phyloP scores from a whole-genome alignment of 495 filamentous ascomycete species.

The Lophiostoma macrostomum region DNA sequence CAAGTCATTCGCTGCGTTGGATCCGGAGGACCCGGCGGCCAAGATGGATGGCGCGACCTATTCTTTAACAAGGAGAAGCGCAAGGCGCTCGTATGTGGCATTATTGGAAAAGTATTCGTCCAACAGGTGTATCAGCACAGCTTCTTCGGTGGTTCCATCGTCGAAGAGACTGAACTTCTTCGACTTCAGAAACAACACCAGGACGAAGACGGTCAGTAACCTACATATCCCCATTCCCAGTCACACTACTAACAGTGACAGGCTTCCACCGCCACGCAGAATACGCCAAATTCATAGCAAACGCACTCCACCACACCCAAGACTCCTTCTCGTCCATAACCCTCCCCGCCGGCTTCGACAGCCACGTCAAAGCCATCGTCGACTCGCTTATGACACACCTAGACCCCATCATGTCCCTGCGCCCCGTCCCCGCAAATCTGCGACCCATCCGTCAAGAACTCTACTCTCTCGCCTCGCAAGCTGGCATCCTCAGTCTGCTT shows the following conservation, averaged over 20 bases:
- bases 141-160: slow-evolving; percentile 18
- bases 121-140: slow-evolving; percentile 22
- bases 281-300: slow-evolving; percentile 3
- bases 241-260: background rate
- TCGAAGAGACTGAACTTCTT: background rate
- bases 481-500: slow-evolving; percentile 14
- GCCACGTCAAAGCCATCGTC: slow-evolving; percentile 6
- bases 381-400: slow-evolving; percentile 9
- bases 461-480: slow-evolving; percentile 7
- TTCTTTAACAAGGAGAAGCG: slow-evolving; percentile 11
- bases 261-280: slow-evolving; percentile 17
- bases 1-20: slow-evolving; percentile 22
- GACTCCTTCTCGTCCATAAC: background rate
- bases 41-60: slow-evolving; percentile 18
- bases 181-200: slow-evolving; percentile 4
- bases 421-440: background rate
- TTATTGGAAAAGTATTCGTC: slow-evolving; percentile 27
- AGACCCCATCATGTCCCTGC: slow-evolving; percentile 3
- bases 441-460: background rate
- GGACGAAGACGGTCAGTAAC: slow-evolving; percentile 20
- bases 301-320: background rate
- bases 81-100: slow-evolving; percentile 12
- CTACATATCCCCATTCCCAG: background rate
- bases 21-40: slow-evolving; percentile 21
- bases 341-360: slow-evolving; percentile 17